Conservation (phyloP, 805 yeast genomes). For the Kregervanrija fluxuum region DNA sequence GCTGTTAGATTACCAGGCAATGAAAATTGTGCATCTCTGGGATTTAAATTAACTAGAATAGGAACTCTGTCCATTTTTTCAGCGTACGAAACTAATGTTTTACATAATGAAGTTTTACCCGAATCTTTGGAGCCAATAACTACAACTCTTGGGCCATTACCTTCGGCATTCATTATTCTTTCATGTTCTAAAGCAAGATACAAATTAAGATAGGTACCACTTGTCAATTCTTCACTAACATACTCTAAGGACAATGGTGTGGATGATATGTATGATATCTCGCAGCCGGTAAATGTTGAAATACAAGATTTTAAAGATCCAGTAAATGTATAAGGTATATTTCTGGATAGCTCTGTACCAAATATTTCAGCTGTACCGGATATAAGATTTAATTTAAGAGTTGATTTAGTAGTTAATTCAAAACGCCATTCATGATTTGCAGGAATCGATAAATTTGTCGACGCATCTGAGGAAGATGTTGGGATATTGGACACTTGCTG, state of each 20-base stretch:
- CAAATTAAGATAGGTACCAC: constrained; percentile 56
- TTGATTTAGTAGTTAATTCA: constrained; percentile 45
- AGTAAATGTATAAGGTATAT: constrained; percentile 50
- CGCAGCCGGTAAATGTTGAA: constrained; percentile 61
- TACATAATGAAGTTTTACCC: constrained; percentile 75
- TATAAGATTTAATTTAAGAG: constrained; percentile 42
- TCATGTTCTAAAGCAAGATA: constrained; percentile 71
- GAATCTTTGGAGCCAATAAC: constrained; percentile 64
- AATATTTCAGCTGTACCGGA: constrained; percentile 82
- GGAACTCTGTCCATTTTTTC: constrained; percentile 63
- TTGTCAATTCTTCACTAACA: constrained; percentile 62
- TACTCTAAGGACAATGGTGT: constrained; percentile 44
- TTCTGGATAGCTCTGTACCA: constrained; percentile 85
- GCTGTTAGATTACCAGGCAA: constrained; percentile 84
- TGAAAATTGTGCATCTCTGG: constrained; percentile 41
- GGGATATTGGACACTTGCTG: constrained; percentile 1
- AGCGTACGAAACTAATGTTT: constrained; percentile 69
- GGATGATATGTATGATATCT: constrained; percentile 41
- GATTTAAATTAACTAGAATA: constrained; percentile 71
- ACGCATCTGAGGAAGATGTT: too few relatives aligned
- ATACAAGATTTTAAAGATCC: constrained; percentile 47
- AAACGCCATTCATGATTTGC: constrained; percentile 65
- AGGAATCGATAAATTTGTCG: constrained; percentile 5
- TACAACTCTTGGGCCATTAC: constrained; percentile 46
- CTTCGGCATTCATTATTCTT: constrained; percentile 22